Percentiles rank a stretch among this genome's conserved stretches.
Evolutionary conservation across 2,329 filamentous ascomycete genomes (phyloP).

Genomic region (Trichocomaceae sp.): DNA sequence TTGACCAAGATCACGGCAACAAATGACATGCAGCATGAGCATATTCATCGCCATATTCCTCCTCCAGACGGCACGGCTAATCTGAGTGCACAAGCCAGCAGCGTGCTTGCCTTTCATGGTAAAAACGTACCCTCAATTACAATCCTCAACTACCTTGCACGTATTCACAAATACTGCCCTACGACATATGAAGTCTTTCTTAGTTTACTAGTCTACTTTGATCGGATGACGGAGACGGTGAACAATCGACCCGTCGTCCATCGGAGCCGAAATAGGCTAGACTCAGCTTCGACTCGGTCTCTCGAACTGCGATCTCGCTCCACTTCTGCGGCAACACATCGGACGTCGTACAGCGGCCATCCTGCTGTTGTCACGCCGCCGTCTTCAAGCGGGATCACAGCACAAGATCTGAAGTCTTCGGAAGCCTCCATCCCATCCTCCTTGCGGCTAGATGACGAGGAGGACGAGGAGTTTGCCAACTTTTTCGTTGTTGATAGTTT

Average conservation of each 20-base stretch:
- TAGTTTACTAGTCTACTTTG: conserved; percentile 92
- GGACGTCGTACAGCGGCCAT: conserved; percentile 16
- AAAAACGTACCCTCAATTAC: conserved; percentile 98
- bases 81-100: conserved; percentile 59
- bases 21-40: conserved; percentile 90
- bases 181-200: conserved; percentile 98
- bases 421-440: conserved; percentile 29
- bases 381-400: conserved; percentile 27
- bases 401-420: conserved; percentile 29
- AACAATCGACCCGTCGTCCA: conserved; percentile 62
- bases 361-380: conserved; percentile 33
- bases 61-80: conserved; percentile 53
- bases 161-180: conserved; percentile 98
- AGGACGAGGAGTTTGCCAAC: conserved; percentile 54
- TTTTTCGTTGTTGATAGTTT: conserved; percentile 97
- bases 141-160: conserved; percentile 87
- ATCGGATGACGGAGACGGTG: conserved; percentile 95
- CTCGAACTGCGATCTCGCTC: conserved; percentile 3
- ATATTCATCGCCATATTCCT: conserved; percentile 68
- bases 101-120: conserved; percentile 89
- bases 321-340: conserved; percentile 14
- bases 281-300: conserved; percentile 17
- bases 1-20: conserved; percentile 96
- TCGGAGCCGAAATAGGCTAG: conserved; percentile 46
- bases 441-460: conserved; percentile 34